A percentile compares a stretch with the other conserved stretches of the same genome.
Conservation (phyloP, 495 filamentous ascomycete species). For the Aspergillus avenaceus region DNA sequence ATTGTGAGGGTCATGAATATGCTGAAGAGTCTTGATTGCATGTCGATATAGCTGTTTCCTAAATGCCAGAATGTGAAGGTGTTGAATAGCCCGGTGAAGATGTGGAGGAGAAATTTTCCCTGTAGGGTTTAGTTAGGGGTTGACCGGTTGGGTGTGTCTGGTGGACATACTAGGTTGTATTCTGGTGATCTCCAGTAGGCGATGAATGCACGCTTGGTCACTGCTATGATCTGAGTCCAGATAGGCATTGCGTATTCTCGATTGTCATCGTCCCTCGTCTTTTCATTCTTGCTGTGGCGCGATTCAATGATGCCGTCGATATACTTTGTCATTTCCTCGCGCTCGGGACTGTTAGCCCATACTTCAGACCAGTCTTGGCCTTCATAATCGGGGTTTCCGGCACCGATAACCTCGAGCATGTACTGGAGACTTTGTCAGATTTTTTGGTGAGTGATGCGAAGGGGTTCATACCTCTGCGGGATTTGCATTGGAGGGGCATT, state of each 20-base stretch:
- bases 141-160: too few relatives aligned
- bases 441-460: too few relatives aligned
- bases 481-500: constrained; percentile 53
- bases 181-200: constrained; percentile 58
- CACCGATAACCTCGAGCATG: constrained; percentile 65
- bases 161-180: constrained; percentile 50
- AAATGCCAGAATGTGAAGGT: constrained; percentile 64
- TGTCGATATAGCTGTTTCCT: constrained; percentile 53
- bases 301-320: constrained; percentile 42
- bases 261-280: constrained; percentile 35
- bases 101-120: constrained; percentile 59
- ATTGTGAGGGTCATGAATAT: constrained; percentile 71
- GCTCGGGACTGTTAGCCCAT: constrained; percentile 49
- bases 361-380: constrained; percentile 60
- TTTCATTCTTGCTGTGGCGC: constrained; percentile 25
- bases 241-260: constrained; percentile 60
- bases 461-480: constrained; percentile 57
- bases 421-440: constrained; percentile 30
- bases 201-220: constrained; percentile 50
- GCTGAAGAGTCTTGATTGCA: constrained; percentile 63
- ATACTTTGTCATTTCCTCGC: constrained; percentile 37
- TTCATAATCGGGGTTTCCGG: constrained; percentile 58
- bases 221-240: constrained; percentile 43
- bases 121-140: constrained; percentile 11
- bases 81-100: constrained; percentile 62